A percentile compares a stretch with the other conserved stretches of the same genome.
phyloP scores from a whole-genome alignment of 1,139 yeast species.

The Zygosaccharomyces pseudobailii region DNA sequence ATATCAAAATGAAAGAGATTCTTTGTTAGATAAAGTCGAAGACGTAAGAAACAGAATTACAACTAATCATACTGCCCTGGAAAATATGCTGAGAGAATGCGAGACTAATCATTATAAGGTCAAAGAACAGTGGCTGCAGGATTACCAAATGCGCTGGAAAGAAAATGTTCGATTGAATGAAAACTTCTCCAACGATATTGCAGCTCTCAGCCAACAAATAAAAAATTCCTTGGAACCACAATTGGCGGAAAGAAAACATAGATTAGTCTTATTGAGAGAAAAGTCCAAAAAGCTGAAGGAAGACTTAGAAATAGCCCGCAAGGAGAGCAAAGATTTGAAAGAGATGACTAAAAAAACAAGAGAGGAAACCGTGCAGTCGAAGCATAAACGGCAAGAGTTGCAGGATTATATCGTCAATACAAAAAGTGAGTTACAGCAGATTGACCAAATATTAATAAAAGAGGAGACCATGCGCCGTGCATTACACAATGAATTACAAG shows the following conservation, averaged over 20 bases:
- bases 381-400: slow-evolving; percentile 22
- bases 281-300: slow-evolving; percentile 22
- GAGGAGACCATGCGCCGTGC: slow-evolving; percentile 58
- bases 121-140: slow-evolving; percentile 28
- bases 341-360: slow-evolving; percentile 9
- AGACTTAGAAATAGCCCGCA: slow-evolving; percentile 16
- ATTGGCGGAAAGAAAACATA: slow-evolving; percentile 15
- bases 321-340: slow-evolving; percentile 18
- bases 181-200: slow-evolving; percentile 15
- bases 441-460: slow-evolving; percentile 36
- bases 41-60: slow-evolving; percentile 23
- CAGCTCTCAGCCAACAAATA: slow-evolving; percentile 18
- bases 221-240: slow-evolving; percentile 18
- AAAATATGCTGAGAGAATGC: slow-evolving; percentile 20
- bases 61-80: slow-evolving; percentile 25
- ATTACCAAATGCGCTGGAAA: slow-evolving; percentile 26
- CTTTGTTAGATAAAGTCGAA: slow-evolving; percentile 23
- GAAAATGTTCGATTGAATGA: slow-evolving; percentile 20
- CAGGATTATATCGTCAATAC: slow-evolving; percentile 30
- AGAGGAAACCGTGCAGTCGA: slow-evolving; percentile 16
- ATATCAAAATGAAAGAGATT: slow-evolving; percentile 30
- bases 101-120: slow-evolving; percentile 20
- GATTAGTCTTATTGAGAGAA: slow-evolving; percentile 16
- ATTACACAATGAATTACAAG: slow-evolving; percentile 74
- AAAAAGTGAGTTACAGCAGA: slow-evolving; percentile 26